Base-by-base conservation (phyloP, 441 rosid species). In the Euphorbia schlechtendalii region DNA sequence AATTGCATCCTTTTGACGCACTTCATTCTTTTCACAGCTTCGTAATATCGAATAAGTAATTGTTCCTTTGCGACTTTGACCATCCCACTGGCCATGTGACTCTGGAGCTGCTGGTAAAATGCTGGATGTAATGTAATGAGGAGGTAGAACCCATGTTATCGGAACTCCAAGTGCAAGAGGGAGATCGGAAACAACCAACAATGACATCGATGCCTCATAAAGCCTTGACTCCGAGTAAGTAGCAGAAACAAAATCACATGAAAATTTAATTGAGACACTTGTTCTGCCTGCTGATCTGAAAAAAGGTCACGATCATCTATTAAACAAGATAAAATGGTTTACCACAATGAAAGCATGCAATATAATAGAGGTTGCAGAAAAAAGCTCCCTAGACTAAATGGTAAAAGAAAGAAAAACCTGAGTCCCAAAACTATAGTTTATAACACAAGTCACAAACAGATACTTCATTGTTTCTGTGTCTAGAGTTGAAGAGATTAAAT, bases 141-240 rank as follows among this genome's bases (percentile, higher is more conserved):
- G 96, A 49, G 99, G 99, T 67, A 93, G 89, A 78, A 90, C 65
- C 99, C 99, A 90, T 69, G 99, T 89, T 69, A 86, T 77, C 58
- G 92, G 93, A 71, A 69, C 81, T 58, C 99, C 99, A 66, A 86
- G 99, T 43, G 93, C 82, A 76, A 93, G 88, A 69, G 97, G 99
- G 68, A 92, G 91, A 78, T 81, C 82, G 69, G 99, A 82, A 73
- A 87, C 86, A 81, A 90, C 97, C 18, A 76, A 77, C 66, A 90
- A 64, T 24, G 75, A 73, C 61, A 80, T 18, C 41, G 89, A 82
- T 67, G 96, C 89, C 74, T 78, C 71, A 67, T 90, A 93, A 59
- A 76, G 63, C 83, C 83, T 86, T 32, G 96, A 79, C 70, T 82
- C 80, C 34, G 84, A 82, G 81, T 77, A 82, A 46, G 87, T 75